phyloP scores from a whole-genome alignment of 805 yeast genomes.

The Hanseniaspora guilliermondii region DNA sequence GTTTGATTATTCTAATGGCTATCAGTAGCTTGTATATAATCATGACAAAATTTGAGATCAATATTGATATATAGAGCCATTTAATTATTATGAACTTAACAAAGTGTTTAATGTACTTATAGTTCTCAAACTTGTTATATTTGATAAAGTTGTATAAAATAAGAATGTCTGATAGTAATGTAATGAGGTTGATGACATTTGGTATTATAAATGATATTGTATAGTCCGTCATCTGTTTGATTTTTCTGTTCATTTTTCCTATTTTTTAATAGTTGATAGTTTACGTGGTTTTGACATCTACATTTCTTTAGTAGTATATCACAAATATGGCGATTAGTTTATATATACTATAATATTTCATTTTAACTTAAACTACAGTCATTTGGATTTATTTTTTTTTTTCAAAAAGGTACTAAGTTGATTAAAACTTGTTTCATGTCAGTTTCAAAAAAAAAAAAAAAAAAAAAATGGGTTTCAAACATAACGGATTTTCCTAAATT shows the following conservation, averaged over 20 bases:
- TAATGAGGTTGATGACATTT: background rate
- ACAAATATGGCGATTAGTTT: too few relatives aligned
- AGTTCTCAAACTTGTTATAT: background rate
- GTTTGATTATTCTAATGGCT: background rate
- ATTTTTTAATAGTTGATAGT: too few relatives aligned
- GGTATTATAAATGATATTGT: background rate
- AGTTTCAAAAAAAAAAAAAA: background rate
- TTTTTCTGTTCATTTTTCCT: background rate
- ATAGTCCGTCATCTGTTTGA: background rate
- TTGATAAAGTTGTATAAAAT: background rate
- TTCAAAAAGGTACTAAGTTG: too few relatives aligned
- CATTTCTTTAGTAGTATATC: too few relatives aligned
- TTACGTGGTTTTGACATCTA: too few relatives aligned
- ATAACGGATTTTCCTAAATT: too few relatives aligned
- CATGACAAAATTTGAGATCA: background rate
- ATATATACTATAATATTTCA: too few relatives aligned
- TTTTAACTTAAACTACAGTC: too few relatives aligned
- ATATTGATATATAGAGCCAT: conserved; percentile 1
- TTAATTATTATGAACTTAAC: background rate
- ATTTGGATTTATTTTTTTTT: too few relatives aligned
- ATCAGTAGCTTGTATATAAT: background rate
- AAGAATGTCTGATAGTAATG: background rate
- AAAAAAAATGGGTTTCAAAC: too few relatives aligned
- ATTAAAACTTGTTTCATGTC: background rate
- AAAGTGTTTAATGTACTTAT: background rate